These are phyloP conservation scores for Coprinopsis cinerea DNA, from an alignment of 768 basidiomycete species.

Conservation along the genomic window DNA sequence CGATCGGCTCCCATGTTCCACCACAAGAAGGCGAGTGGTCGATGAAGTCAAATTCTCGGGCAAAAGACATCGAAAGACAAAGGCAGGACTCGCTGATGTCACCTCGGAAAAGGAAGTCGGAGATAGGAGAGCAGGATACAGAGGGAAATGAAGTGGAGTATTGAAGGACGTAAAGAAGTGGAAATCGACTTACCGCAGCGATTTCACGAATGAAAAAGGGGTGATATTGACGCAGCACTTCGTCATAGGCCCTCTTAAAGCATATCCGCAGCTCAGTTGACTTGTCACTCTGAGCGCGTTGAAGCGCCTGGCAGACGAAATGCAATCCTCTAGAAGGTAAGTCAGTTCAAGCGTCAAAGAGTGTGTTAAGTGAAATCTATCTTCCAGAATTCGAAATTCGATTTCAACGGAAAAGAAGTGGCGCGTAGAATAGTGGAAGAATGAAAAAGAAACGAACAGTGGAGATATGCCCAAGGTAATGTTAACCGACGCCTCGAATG, in stretches of 20 bases:
- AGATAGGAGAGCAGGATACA: too few species aligned
- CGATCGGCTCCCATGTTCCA: too few species aligned
- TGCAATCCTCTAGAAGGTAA: constrained; percentile 47
- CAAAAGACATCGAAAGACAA: too few species aligned
- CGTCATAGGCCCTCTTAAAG: constrained; percentile 68
- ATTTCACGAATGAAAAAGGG: constrained; percentile 61
- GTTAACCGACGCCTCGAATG: not conserved
- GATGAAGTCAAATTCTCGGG: too few species aligned
- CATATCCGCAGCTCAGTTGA: constrained; percentile 54
- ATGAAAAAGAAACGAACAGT: not conserved
- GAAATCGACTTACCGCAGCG: constrained; percentile 42
- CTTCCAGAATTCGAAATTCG: not conserved
- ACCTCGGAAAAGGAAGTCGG: too few species aligned
- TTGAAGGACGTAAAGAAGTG: constrained; percentile 13
- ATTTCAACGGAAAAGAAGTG: constrained; percentile 11
- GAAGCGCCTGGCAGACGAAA: constrained; percentile 63
- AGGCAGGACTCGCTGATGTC: too few species aligned
- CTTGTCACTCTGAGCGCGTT: constrained; percentile 54
- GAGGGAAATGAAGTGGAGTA: constrained; percentile 5
- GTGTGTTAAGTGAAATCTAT: not conserved
- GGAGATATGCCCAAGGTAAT: not conserved
- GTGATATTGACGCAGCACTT: constrained; percentile 61
- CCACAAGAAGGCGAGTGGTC: too few species aligned
- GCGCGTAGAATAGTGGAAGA: not conserved
- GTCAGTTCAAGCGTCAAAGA: not conserved